These are phyloP conservation scores for Pseudogymnoascus sp. DNA, from an alignment of 2,329 filamentous ascomycete genomes.

Conservation along the genomic window DNA sequence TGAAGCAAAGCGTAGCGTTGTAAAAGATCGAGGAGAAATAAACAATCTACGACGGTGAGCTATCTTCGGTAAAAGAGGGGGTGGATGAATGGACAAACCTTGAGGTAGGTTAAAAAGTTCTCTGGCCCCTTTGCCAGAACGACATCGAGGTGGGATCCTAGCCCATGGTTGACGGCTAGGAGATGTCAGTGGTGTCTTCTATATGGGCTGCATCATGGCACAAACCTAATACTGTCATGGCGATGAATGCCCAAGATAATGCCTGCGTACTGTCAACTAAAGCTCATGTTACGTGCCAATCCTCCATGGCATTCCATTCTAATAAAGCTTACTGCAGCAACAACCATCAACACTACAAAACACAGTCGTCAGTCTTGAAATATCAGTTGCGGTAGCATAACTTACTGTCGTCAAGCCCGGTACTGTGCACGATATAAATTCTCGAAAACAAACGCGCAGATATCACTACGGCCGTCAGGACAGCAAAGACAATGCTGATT, in stretches of 20 bases:
- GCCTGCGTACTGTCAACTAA: background rate
- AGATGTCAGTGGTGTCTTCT: background rate
- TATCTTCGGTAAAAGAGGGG: background rate
- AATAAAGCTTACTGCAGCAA: background rate
- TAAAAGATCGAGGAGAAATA: conserved; percentile 10
- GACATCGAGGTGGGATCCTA: background rate
- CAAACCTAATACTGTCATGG: conserved; percentile 6
- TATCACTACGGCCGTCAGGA: conserved; percentile 7
- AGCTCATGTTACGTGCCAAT: background rate
- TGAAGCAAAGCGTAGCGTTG: conserved; percentile 24
- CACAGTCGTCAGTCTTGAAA: background rate
- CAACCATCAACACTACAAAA: conserved; percentile 7
- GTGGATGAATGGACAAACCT: background rate
- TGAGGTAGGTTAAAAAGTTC: background rate
- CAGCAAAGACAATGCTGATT: conserved; percentile 9
- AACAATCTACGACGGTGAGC: background rate
- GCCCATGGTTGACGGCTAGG: conserved; percentile 7
- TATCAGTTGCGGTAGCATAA: background rate
- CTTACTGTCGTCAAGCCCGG: conserved; percentile 9
- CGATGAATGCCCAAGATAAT: conserved; percentile 9
- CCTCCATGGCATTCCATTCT: background rate
- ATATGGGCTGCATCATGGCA: background rate
- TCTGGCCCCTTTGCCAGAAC: background rate
- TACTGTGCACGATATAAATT: conserved; percentile 6
- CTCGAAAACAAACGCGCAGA: conserved; percentile 9